Conservation (phyloP, 2,329 filamentous ascomycete genomes). For the Stagonosporopsis tanaceti region DNA sequence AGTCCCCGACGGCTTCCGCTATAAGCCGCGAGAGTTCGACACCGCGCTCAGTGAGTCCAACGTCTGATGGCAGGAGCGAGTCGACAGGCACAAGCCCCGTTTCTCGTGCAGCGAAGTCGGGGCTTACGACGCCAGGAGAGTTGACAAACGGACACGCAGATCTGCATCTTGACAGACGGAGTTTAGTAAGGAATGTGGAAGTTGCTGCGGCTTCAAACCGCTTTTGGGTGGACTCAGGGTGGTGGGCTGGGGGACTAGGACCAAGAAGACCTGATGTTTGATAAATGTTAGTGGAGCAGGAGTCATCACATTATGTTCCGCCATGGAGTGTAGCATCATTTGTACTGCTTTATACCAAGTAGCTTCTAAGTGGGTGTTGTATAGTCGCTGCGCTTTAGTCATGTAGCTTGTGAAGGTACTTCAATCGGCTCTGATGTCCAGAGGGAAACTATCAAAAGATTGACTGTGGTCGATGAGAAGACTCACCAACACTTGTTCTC, state of each 20-base stretch:
- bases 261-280: conserved; percentile 8
- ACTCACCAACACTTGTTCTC: no score
- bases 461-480: no score
- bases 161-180: conserved; percentile 48
- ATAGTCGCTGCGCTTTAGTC: not conserved
- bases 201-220: conserved; percentile 40
- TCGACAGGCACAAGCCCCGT: conserved; percentile 16
- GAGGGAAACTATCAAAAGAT: no score
- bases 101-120: conserved; percentile 13
- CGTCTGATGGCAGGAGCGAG: conserved; percentile 26
- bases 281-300: not conserved
- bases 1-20: conserved; percentile 16
- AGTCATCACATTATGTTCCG: not conserved
- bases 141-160: conserved; percentile 50
- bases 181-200: conserved; percentile 40
- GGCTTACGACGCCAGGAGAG: conserved; percentile 30
- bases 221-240: conserved; percentile 45
- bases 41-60: conserved; percentile 34
- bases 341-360: not conserved
- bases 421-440: no score
- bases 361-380: no score
- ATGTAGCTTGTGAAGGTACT: no score
- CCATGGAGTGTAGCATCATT: not conserved
- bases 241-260: conserved; percentile 48
- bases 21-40: conserved; percentile 22